Evolutionary conservation across 768 basidiomycete genomes (phyloP).

Genomic region (Pisolithus albus): DNA sequence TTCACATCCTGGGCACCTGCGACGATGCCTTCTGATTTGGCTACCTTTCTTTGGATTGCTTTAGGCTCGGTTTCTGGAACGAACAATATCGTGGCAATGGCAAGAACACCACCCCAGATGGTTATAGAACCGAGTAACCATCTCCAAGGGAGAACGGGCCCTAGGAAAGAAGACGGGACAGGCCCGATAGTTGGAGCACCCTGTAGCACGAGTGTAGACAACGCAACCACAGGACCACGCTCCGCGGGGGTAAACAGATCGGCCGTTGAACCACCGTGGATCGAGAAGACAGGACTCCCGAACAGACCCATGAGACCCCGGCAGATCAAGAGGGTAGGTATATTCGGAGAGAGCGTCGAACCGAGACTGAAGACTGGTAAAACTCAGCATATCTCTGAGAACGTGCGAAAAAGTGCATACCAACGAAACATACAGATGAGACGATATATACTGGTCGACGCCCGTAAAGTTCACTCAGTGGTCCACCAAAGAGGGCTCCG

Average conservation of each 20-base stretch:
- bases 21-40: not conserved
- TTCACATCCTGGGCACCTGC: not conserved
- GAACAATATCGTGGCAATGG: conserved; percentile 5
- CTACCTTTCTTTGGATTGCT: conserved; percentile 13
- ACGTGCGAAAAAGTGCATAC: not conserved
- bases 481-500: not conserved
- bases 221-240: conserved; percentile 16
- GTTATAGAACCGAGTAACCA: conserved; percentile 17
- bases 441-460: not conserved
- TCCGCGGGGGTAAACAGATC: conserved; percentile 21
- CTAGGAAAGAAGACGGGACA: conserved; percentile 20
- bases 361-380: conserved; percentile 15
- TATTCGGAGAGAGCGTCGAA: conserved; percentile 15
- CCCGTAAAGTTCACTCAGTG: conserved; percentile 3
- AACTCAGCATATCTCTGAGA: not conserved
- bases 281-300: conserved; percentile 15
- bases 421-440: not conserved
- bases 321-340: conserved; percentile 11
- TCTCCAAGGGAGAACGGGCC: conserved; percentile 15
- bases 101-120: conserved; percentile 15
- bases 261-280: conserved; percentile 19
- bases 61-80: conserved; percentile 18
- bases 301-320: conserved; percentile 15
- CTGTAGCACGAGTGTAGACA: conserved; percentile 20
- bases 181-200: conserved; percentile 22